Evolutionary conservation across 495 filamentous ascomycete genomes (phyloP), one percentile per base, ranked within the genome.

Genomic region (Tuber borchii): DNA sequence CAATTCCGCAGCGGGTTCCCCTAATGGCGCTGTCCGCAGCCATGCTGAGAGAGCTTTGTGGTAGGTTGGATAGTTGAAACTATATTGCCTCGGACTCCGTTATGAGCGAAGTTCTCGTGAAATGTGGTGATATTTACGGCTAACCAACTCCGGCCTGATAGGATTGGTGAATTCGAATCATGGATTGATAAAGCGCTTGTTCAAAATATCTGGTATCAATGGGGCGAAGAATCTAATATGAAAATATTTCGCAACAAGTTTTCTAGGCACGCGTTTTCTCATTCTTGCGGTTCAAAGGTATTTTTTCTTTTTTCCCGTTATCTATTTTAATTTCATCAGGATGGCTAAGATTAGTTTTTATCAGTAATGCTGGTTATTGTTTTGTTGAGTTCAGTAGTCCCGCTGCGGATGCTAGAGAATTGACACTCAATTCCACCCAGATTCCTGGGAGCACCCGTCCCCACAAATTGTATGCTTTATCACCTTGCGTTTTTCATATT

Each of bases 191-290:
- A 98, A 85, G 96, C 92, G 84, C 98, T 97, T 85, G 92, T 99
- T 80, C 94, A 95, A 83, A 94, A 91, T 78, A 88, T 98, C 31
- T 98, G 93, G 90, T 92, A 90, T 84, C 90, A 91, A 81, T 90
- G 97, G 87, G 93, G 90, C 74, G 95, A 98, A 86, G 88, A 89
- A 77, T 95, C 98, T 81, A 97, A 97, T 82, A 96, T 99, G 70
- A 98, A 99, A 89, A 97, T 99, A 89, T 98, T 99, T 81, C 93
- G 95, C 75, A 96, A 99, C 87, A 97, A 97, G 85, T 97, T 97
- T n/a, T 98, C 96, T 85, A 95, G 95, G 95, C 97, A 91, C 84
- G 93, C 84, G 82, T 71, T 71, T 76, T 40, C 51, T 70, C 65
- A 42, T 31, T 14, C 12, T 26, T 1, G 56, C 26, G 2, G 56